Evolutionary conservation across 2,329 filamentous ascomycete genomes (phyloP), one percentile per base, ranked within the genome.

Genomic region (Colletotrichum tropicicola): DNA sequence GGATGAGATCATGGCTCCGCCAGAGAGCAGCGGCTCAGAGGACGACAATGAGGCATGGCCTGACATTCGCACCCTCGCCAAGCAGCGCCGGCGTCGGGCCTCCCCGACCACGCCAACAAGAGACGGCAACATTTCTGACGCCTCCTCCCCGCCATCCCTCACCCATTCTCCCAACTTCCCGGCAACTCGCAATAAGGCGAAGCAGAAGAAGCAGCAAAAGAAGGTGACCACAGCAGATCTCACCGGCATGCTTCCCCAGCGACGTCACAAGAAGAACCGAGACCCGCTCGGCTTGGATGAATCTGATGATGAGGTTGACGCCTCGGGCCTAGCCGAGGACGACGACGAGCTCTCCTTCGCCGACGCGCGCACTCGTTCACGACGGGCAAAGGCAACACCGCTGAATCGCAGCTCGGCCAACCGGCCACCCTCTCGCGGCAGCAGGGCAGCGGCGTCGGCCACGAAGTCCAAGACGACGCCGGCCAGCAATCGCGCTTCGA

Each of bases 141-240:
- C 87, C 10, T 90, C 89, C 2, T 90, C 88, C 3, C 89, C 88
- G 0, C 89, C 89, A 0, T 90, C 89, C 0, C 79, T 91, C 4
- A 91, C 88, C 4, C 88, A 91, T 71, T 91, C 89, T 1, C 89
- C 89, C 30, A 90, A 90, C 69, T 83, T 80, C 65, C 74, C 69
- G 8, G 71, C 75, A 1, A 71, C 73, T 27, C 45, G 57, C 13
- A 70, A 73, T 6, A 73, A 73, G 6, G 71, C 71, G 6, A 74
- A 71, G 15, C 59, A 63, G 45, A 67, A 35, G 49, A 45, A 61
- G 60, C 67, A 44, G 57, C 51, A 54, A 59, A 61, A 52, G 43
- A 82, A 83, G 58, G 65, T 86, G 5, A 87, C 84, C 0, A 88
- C 87, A 1, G 85, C 85, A 0, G 84, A 86, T 10, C 76, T 89